These are phyloP conservation scores for Colletotrichum spaethianum DNA, from an alignment of 2,329 filamentous ascomycete species.

Conservation along the genomic window DNA sequence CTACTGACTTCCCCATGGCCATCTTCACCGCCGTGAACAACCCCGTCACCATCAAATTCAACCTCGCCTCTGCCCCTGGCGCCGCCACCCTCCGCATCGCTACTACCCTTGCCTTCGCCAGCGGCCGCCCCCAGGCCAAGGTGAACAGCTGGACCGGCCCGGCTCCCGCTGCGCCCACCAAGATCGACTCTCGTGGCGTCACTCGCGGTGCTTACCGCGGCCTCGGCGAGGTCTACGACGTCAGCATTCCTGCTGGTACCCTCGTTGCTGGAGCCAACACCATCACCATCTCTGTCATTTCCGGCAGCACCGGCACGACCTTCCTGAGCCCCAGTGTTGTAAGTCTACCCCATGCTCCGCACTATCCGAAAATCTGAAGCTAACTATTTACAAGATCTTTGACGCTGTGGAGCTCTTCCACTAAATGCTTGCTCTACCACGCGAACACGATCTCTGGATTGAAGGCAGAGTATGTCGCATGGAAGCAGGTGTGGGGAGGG, in stretches of 20 bases:
- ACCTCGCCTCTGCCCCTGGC: slow-evolving; percentile 63
- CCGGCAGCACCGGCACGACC: slow-evolving; percentile 68
- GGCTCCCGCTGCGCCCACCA: slow-evolving; percentile 68
- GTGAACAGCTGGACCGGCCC: slow-evolving; percentile 68
- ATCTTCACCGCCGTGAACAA: slow-evolving; percentile 73
- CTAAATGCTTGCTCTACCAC: background rate
- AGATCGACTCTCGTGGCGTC: slow-evolving; percentile 76
- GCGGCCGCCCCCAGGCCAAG: slow-evolving; percentile 69
- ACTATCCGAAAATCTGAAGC: background rate
- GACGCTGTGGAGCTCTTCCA: slow-evolving; percentile 42
- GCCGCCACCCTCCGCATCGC: slow-evolving; percentile 74
- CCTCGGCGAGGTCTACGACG: slow-evolving; percentile 74
- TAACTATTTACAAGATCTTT: slow-evolving; percentile 34
- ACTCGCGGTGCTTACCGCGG: slow-evolving; percentile 77
- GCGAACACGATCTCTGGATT: no score
- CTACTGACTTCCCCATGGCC: slow-evolving; percentile 75
- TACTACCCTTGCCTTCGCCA: slow-evolving; percentile 74
- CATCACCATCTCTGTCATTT: slow-evolving; percentile 72
- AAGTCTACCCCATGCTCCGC: slow-evolving; percentile 10
- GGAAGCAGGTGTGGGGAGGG: background rate
- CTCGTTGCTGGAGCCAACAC: slow-evolving; percentile 74
- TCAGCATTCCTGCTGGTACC: slow-evolving; percentile 70
- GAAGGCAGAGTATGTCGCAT: background rate
- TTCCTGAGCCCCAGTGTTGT: slow-evolving; percentile 73
- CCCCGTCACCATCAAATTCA: slow-evolving; percentile 73